phyloP scores from a whole-genome alignment of 768 basidiomycete genomes.

The Rhodotorula toruloides region DNA sequence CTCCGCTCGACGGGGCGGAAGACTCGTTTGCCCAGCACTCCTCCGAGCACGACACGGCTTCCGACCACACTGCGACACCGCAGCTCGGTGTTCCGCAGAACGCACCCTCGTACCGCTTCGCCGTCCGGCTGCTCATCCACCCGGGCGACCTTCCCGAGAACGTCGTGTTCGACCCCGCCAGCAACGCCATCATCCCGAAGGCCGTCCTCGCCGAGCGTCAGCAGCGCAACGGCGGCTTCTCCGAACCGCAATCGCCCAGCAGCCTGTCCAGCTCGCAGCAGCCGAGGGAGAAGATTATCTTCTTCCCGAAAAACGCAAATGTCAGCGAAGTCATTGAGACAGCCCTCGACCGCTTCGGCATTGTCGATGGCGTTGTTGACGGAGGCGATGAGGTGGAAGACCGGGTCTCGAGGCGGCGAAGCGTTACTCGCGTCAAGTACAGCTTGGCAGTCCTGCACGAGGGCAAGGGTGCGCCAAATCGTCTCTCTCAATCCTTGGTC shows the following conservation, averaged over 20 bases:
- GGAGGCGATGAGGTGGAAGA: conserved; percentile 98
- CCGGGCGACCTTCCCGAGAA: conserved; percentile 88
- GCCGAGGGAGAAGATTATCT: conserved; percentile 70
- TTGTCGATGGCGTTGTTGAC: conserved; percentile 93
- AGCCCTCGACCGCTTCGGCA: conserved; percentile 87
- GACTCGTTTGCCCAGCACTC: not conserved
- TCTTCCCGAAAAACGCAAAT: conserved; percentile 88
- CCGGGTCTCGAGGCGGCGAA: conserved; percentile 73
- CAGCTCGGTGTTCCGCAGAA: conserved; percentile 47
- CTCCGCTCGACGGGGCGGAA: conserved; percentile 13
- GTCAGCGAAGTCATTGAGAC: conserved; percentile 95
- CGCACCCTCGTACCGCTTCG: conserved; percentile 79
- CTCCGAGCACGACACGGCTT: not conserved
- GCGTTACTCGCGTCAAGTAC: conserved; percentile 72
- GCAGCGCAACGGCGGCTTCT: conserved; percentile 47
- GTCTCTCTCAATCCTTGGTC: no score
- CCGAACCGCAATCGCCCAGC: conserved; percentile 38
- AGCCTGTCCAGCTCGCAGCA: not conserved
- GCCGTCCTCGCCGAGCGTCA: conserved; percentile 61
- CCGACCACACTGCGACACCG: not conserved
- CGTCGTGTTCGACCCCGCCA: conserved; percentile 86
- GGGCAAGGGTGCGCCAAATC: conserved; percentile 57
- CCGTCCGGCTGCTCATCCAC: conserved; percentile 78
- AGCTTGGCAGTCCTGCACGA: conserved; percentile 57
- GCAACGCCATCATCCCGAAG: conserved; percentile 89